A percentile compares a stretch with the other conserved stretches of the same genome.
Evolutionary conservation across 2,329 filamentous ascomycete species (phyloP).

Genomic region (Ophiostoma piceae): DNA sequence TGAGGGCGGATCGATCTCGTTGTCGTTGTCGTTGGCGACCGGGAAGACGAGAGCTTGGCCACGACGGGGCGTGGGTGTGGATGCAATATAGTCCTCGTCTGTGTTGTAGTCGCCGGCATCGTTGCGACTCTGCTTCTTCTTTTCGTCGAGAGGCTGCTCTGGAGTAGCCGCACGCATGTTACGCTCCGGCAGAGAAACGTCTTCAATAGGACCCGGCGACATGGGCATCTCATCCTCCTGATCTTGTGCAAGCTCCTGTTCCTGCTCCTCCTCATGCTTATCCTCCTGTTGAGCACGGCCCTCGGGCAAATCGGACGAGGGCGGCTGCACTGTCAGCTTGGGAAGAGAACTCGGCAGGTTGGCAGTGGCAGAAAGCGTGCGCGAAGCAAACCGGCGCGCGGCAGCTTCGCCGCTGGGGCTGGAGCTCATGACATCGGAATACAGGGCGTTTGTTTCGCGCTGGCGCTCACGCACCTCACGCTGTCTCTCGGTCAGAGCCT

Average conservation of each 20-base stretch:
- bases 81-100: conserved; percentile 51
- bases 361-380: conserved; percentile 15
- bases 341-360: neutral
- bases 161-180: conserved; percentile 42
- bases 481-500: conserved; percentile 72
- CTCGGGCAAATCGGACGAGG: neutral
- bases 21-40: conserved; percentile 34
- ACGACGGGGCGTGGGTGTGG: conserved; percentile 56
- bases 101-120: conserved; percentile 25
- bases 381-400: neutral
- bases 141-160: conserved; percentile 32
- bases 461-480: conserved; percentile 72
- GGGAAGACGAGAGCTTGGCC: conserved; percentile 47
- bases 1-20: conserved; percentile 49
- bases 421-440: conserved; percentile 59
- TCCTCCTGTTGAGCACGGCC: conserved; percentile 19
- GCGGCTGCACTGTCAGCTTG: conserved; percentile 8
- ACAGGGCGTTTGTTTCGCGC: conserved; percentile 59
- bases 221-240: neutral
- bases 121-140: conserved; percentile 28
- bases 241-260: neutral
- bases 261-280: neutral
- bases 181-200: conserved; percentile 24
- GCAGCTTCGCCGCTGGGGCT: conserved; percentile 37
- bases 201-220: conserved; percentile 16